phyloP scores from a whole-genome alignment of 2,329 filamentous ascomycete species.

The Aurifilum marmelostoma region DNA sequence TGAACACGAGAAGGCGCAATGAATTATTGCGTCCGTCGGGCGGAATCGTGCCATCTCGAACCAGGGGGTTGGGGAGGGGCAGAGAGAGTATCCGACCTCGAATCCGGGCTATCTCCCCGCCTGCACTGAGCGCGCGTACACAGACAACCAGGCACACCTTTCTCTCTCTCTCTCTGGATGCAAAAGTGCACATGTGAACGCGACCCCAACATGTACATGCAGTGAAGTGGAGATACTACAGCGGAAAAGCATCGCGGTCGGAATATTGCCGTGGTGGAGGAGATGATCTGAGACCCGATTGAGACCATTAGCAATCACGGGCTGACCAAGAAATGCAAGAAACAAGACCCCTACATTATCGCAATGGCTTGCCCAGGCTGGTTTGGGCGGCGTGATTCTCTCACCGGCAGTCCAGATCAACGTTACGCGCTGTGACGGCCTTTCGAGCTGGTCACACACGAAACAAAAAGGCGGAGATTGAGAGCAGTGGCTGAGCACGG shows the following conservation, averaged over 20 bases:
- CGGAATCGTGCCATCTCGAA: background rate
- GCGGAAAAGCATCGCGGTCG: background rate
- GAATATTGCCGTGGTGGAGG: background rate
- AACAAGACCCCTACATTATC: background rate
- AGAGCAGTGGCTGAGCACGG: background rate
- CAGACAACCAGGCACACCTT: background rate
- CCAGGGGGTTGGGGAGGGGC: background rate
- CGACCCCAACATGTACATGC: background rate
- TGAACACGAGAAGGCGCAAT: background rate
- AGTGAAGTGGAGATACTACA: background rate
- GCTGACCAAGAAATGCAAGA: background rate
- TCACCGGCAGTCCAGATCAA: conserved; percentile 4
- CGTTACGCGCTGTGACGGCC: background rate
- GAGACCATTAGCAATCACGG: background rate
- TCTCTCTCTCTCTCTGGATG: background rate
- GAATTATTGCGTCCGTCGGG: background rate
- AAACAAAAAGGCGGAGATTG: conserved; percentile 15
- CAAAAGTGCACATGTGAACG: background rate
- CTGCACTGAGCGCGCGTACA: background rate
- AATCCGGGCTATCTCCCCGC: background rate
- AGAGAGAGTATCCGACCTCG: background rate
- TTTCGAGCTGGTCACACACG: background rate
- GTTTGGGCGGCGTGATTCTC: background rate
- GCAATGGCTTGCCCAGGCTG: background rate
- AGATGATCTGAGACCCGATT: background rate